A percentile compares a stretch with the other conserved stretches of the same genome.
Conservation (phyloP, 768 basidiomycete genomes). For the Trichaptum fuscoviolaceum region DNA sequence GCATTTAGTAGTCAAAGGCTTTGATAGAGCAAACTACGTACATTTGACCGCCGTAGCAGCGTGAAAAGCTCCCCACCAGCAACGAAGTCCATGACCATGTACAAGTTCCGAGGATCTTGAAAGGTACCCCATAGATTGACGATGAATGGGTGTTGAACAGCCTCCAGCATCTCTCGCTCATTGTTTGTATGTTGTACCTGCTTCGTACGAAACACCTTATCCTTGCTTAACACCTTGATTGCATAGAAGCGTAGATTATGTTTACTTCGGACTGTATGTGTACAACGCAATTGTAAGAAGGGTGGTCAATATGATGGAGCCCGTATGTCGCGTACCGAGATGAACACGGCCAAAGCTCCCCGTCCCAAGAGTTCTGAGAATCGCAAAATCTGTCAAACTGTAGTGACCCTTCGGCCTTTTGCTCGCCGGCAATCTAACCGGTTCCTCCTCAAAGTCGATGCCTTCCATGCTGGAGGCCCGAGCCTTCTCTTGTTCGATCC, state of each 20-base stretch:
- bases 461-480: not conserved
- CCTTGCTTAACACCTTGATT: conserved; percentile 91
- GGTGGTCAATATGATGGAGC: not conserved
- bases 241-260: conserved; percentile 96
- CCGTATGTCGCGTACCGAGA: conserved; percentile 46
- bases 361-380: conserved; percentile 82
- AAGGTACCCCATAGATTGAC: conserved; percentile 96
- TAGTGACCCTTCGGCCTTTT: conserved; percentile 61
- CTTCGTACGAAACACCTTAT: conserved; percentile 86
- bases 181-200: conserved; percentile 98
- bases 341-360: conserved; percentile 98
- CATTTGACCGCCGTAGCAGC: conserved; percentile 83
- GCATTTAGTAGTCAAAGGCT: conserved; percentile 1
- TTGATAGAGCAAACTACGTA: conserved; percentile 32
- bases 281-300: conserved; percentile 1
- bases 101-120: conserved; percentile 88
- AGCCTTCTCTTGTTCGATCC: not conserved
- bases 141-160: conserved; percentile 88
- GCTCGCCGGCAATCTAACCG: conserved; percentile 27
- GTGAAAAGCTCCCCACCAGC: conserved; percentile 97
- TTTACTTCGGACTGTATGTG: conserved; percentile 68
- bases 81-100: conserved; percentile 98
- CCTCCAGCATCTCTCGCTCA: conserved; percentile 81
- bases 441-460: conserved; percentile 11
- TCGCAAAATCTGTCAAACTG: conserved; percentile 69